phyloP scores from a whole-genome alignment of 1,284 basidiomycete species.

The Fistulina hepatica region DNA sequence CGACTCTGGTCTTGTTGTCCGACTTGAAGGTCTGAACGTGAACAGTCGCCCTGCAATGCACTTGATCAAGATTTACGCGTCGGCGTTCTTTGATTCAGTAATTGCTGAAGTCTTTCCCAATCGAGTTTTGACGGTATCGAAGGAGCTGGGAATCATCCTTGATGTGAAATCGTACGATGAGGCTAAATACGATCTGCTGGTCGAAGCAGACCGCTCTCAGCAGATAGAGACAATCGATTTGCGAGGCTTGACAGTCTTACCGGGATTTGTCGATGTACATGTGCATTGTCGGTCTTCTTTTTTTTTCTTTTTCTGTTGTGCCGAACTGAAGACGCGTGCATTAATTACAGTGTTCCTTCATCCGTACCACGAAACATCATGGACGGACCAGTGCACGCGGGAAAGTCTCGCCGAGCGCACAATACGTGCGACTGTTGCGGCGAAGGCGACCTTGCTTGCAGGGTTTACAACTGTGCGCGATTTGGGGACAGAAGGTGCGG shows the following conservation, averaged over 20 bases:
- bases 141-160: conserved; percentile 23
- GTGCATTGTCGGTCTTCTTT: conserved; percentile 42
- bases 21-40: no score
- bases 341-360: conserved; percentile 41
- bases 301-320: background rate
- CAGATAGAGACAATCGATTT: conserved; percentile 35
- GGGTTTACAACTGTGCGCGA: conserved; percentile 61
- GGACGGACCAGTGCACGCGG: conserved; percentile 53
- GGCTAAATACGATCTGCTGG: conserved; percentile 3
- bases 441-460: conserved; percentile 46
- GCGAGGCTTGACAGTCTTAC: conserved; percentile 39
- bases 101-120: conserved; percentile 21
- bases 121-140: conserved; percentile 31
- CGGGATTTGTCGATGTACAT: conserved; percentile 58
- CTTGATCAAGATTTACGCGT: background rate
- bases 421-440: conserved; percentile 51
- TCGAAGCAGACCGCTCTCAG: conserved; percentile 7
- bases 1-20: no score
- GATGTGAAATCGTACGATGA: conserved; percentile 18
- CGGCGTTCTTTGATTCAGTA: conserved; percentile 22
- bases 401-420: conserved; percentile 44
- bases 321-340: conserved; percentile 5
- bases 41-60: no score
- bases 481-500: conserved; percentile 56
- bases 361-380: conserved; percentile 47